Conservation (phyloP, 768 basidiomycete species). For the Auricularia sp. region DNA sequence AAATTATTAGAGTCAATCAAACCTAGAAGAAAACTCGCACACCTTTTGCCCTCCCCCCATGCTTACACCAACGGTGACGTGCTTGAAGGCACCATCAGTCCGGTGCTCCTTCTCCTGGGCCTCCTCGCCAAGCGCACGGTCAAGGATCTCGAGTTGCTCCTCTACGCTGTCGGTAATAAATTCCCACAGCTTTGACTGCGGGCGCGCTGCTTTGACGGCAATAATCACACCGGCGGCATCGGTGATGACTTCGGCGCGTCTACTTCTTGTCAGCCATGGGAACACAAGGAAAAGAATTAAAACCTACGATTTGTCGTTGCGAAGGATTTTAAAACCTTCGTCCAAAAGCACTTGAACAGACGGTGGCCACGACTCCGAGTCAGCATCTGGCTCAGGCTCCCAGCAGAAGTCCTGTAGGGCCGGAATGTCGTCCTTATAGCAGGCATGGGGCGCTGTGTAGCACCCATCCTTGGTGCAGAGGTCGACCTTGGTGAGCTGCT, state of each 20-base stretch:
- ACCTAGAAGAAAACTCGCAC: background rate
- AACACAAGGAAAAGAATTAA: background rate
- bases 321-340: background rate
- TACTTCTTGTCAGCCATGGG: background rate
- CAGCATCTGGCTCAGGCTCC: background rate
- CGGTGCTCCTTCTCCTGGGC: background rate
- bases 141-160: background rate
- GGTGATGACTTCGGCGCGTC: background rate
- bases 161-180: background rate
- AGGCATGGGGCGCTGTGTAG: background rate
- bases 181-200: background rate
- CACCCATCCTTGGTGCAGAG: background rate
- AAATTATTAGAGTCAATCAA: background rate
- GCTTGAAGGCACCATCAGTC: background rate
- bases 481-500: background rate
- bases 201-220: background rate
- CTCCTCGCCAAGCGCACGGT: background rate
- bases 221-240: background rate
- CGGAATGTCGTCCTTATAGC: background rate
- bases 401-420: background rate
- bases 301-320: background rate
- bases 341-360: background rate
- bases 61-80: background rate
- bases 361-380: background rate
- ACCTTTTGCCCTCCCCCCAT: background rate